Percentiles rank a stretch among this genome's conserved stretches.
These are phyloP conservation scores for Debaryomycetaceae sp. DNA, from an alignment of 1,139 yeast species.

Conservation along the genomic window DNA sequence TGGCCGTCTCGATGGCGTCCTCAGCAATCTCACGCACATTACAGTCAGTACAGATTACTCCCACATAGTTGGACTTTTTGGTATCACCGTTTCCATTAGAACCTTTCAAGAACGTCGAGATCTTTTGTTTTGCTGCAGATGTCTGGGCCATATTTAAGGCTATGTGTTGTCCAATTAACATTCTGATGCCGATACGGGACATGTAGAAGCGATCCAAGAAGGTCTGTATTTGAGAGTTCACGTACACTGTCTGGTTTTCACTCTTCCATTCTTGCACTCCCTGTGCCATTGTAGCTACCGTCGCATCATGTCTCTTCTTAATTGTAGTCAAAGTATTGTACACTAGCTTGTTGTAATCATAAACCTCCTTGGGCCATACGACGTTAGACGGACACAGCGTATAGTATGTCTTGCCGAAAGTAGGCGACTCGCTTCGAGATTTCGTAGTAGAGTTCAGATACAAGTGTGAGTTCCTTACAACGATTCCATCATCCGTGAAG, in stretches of 20 bases:
- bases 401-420: conserved; percentile 56
- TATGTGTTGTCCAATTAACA: conserved; percentile 87
- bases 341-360: conserved; percentile 66
- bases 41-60: conserved; percentile 79
- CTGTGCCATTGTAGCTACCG: conserved; percentile 89
- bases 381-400: conserved; percentile 52
- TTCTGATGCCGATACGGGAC: conserved; percentile 84
- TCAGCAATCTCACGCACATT: conserved; percentile 76
- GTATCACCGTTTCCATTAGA: conserved; percentile 8
- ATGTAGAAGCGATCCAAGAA: conserved; percentile 81
- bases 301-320: conserved; percentile 86
- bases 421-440: conserved; percentile 29
- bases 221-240: conserved; percentile 66
- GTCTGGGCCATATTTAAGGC: conserved; percentile 70
- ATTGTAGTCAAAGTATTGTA: conserved; percentile 66
- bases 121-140: conserved; percentile 41
- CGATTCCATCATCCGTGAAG: conserved; percentile 54
- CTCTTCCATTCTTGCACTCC: conserved; percentile 89
- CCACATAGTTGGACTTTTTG: conserved; percentile 59
- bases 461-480: conserved; percentile 27
- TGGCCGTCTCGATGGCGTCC: conserved; percentile 84
- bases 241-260: conserved; percentile 45
- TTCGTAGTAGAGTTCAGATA: conserved; percentile 4
- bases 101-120: conserved; percentile 35
- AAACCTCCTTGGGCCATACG: conserved; percentile 73